phyloP scores from a whole-genome alignment of 495 filamentous ascomycete species.

The Massariosphaeria phaeospora region DNA sequence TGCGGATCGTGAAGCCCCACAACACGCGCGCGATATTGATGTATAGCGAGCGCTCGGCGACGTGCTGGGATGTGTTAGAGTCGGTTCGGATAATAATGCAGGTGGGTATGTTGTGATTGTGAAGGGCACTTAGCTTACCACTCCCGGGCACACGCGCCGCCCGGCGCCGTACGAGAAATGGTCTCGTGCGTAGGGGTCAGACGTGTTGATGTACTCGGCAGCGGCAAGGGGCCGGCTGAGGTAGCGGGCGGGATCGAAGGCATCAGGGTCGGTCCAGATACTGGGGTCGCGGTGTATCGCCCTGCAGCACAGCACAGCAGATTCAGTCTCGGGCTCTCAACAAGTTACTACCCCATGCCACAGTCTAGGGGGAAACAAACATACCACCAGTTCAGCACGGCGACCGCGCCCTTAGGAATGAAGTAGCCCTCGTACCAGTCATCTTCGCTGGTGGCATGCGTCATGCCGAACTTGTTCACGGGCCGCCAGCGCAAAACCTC shows the following conservation, averaged over 20 bases:
- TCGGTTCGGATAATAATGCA: too few species aligned
- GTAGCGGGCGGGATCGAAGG: slow-evolving; percentile 31
- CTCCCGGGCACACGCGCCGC: slow-evolving; percentile 28
- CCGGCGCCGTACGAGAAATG: slow-evolving; percentile 32
- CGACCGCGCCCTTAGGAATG: slow-evolving; percentile 30
- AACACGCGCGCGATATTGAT: slow-evolving; percentile 26
- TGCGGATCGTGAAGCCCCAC: slow-evolving; percentile 31
- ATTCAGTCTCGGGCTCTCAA: not conserved
- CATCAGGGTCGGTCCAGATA: slow-evolving; percentile 21
- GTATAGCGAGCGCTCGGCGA: slow-evolving; percentile 30
- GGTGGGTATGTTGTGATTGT: too few species aligned
- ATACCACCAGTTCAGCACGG: slow-evolving; percentile 31
- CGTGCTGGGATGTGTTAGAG: too few species aligned
- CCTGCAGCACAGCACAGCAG: too few species aligned
- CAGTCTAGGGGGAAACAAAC: not conserved
- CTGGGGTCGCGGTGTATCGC: slow-evolving; percentile 27
- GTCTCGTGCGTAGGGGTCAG: slow-evolving; percentile 29
- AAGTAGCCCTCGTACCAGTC: slow-evolving; percentile 34
- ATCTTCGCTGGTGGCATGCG: slow-evolving; percentile 29
- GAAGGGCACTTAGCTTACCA: too few species aligned
- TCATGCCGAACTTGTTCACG: slow-evolving; percentile 29
- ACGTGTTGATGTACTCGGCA: slow-evolving; percentile 24
- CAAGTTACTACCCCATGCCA: not conserved
- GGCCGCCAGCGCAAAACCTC: slow-evolving; percentile 35
- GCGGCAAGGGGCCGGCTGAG: slow-evolving; percentile 9